phyloP scores from a whole-genome alignment of 441 rosid species.

The Bocquillonia castaneifolia region DNA sequence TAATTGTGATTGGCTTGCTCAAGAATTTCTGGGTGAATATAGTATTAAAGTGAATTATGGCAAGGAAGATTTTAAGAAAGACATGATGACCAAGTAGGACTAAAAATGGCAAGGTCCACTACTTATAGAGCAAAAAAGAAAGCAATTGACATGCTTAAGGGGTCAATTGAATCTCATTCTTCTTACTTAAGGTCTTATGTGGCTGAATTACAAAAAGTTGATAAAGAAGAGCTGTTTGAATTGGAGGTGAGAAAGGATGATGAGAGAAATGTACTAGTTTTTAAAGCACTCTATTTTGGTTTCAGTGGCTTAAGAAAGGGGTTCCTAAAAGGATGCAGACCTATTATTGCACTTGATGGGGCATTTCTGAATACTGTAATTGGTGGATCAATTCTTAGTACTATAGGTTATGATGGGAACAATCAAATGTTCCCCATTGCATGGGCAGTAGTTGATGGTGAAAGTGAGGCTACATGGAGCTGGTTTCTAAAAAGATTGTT shows the following conservation, averaged over 20 bases:
- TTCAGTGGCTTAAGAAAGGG: neutral
- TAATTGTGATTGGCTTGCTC: neutral
- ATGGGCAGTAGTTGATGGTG: neutral
- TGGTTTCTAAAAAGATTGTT: neutral
- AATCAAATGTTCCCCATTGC: too few relatives aligned
- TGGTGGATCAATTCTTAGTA: neutral
- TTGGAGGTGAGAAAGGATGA: neutral
- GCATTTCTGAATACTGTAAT: neutral
- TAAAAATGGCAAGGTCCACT: neutral
- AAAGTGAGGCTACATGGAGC: neutral
- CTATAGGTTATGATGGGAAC: fast-evolving
- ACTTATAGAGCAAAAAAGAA: neutral
- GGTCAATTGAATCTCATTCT: neutral
- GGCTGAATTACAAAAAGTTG: neutral
- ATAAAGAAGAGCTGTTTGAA: neutral
- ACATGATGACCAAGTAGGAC: neutral
- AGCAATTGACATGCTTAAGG: neutral
- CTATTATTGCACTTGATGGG: neutral
- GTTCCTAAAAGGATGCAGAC: neutral
- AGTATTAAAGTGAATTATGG: neutral
- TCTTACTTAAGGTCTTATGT: neutral
- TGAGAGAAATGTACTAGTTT: neutral
- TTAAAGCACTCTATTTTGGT: neutral
- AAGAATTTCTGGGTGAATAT: neutral
- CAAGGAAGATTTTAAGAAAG: neutral